These are phyloP conservation scores for Nicotiana knightiana DNA, from an alignment of 257 asterid genomes.

Conservation along the genomic window DNA sequence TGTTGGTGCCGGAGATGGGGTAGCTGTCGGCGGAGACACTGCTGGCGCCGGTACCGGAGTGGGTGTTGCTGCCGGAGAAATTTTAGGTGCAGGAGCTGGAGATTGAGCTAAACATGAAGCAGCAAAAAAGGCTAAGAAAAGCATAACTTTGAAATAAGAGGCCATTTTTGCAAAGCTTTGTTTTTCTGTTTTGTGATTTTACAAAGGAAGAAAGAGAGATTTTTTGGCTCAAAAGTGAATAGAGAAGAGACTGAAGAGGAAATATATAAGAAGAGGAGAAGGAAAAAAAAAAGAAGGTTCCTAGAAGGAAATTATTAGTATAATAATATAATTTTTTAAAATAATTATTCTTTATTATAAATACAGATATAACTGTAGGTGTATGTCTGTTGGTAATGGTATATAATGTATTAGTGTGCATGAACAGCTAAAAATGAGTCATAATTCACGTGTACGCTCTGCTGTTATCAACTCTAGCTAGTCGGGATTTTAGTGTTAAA, in stretches of 20 bases:
- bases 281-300: not conserved
- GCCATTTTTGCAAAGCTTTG: slow-evolving; percentile 20
- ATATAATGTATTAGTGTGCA: not conserved
- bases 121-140: slow-evolving; percentile 45
- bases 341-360: not conserved
- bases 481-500: not conserved
- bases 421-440: slow-evolving; percentile 7
- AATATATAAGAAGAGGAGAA: slow-evolving; percentile 10
- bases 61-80: slow-evolving; percentile 54
- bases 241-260: slow-evolving; percentile 17
- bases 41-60: slow-evolving; percentile 38
- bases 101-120: slow-evolving; percentile 61
- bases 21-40: slow-evolving; percentile 25
- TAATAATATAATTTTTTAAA: not conserved
- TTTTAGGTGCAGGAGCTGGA: slow-evolving; percentile 48
- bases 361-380: not conserved
- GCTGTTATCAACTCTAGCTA: not conserved
- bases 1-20: slow-evolving; percentile 11
- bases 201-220: not conserved
- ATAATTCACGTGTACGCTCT: not conserved
- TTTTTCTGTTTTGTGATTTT: not conserved
- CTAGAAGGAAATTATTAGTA: not conserved
- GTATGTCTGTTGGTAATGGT: slow-evolving; percentile 3
- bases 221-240: slow-evolving; percentile 13
- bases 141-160: slow-evolving; percentile 31